These are phyloP conservation scores for Plenodomus biglobosus DNA, from an alignment of 2,329 filamentous ascomycete species.

Conservation along the genomic window DNA sequence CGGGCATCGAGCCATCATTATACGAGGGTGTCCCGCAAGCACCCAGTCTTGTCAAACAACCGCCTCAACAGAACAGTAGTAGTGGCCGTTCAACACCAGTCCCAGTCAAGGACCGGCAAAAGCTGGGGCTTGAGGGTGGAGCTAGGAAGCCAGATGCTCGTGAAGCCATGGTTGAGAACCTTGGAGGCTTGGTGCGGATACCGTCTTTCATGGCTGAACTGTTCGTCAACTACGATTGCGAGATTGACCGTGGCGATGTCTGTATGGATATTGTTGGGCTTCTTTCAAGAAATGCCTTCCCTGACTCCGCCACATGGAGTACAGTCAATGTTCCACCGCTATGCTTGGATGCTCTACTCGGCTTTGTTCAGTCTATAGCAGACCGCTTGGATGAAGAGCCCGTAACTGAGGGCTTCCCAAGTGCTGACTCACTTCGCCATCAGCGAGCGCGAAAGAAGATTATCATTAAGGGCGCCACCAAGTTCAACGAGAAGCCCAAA, in stretches of 20 bases:
- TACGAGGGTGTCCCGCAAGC: conserved; percentile 93
- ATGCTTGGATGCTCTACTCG: conserved; percentile 86
- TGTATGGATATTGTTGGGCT: conserved; percentile 96
- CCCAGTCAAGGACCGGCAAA: conserved; percentile 87
- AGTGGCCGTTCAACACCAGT: conserved; percentile 90
- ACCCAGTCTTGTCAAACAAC: conserved; percentile 80
- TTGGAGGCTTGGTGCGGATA: conserved; percentile 88
- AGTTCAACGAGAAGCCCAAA: conserved; percentile 96
- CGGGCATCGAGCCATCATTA: conserved; percentile 84
- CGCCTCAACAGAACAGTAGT: conserved; percentile 63
- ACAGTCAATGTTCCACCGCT: conserved; percentile 96
- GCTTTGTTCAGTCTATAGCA: conserved; percentile 88
- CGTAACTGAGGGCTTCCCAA: conserved; percentile 64
- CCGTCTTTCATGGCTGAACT: conserved; percentile 93
- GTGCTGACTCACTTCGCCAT: conserved; percentile 64
- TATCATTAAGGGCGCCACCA: conserved; percentile 82
- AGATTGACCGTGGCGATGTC: conserved; percentile 84
- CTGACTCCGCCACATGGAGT: conserved; percentile 97
- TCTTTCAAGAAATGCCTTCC: conserved; percentile 89
- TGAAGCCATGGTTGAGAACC: conserved; percentile 97
- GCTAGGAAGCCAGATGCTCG: conserved; percentile 89
- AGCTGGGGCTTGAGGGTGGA: conserved; percentile 88
- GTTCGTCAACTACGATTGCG: conserved; percentile 98
- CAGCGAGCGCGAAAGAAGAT: conserved; percentile 80
- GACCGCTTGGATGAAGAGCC: conserved; percentile 78